Percentiles rank a stretch among this genome's conserved stretches.
These are phyloP conservation scores for Rachicladosporium sp. DNA, from an alignment of 2,329 filamentous ascomycete genomes.

Conservation along the genomic window DNA sequence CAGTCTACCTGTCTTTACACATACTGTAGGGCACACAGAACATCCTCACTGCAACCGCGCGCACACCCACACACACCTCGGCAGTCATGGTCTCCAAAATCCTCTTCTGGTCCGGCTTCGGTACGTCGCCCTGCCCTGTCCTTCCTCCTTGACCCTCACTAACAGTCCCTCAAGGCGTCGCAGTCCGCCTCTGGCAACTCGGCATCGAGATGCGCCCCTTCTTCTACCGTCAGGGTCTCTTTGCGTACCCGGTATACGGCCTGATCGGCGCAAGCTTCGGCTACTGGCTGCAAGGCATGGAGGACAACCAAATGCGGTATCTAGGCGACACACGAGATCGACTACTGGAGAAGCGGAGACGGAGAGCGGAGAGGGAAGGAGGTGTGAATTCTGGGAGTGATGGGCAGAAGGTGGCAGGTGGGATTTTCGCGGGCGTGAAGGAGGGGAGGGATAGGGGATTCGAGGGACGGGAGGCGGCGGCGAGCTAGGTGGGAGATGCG, in stretches of 20 bases:
- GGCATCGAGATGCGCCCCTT: conserved; percentile 97
- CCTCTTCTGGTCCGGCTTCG: conserved; percentile 83
- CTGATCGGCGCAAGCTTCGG: conserved; percentile 81
- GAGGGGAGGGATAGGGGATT: background rate
- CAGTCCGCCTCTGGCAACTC: conserved; percentile 88
- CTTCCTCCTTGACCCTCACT: conserved; percentile 1
- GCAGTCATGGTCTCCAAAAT: conserved; percentile 43
- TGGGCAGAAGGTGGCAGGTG: conserved; percentile 22
- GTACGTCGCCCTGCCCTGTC: conserved; percentile 36
- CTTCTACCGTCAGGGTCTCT: conserved; percentile 71
- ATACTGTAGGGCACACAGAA: too few species aligned
- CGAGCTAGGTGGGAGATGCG: too few species aligned
- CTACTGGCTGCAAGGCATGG: conserved; percentile 90
- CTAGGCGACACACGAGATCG: conserved; percentile 66
- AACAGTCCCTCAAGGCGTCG: conserved; percentile 53
- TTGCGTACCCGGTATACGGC: conserved; percentile 85
- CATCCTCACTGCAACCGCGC: conserved; percentile 1
- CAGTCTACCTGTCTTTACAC: too few species aligned
- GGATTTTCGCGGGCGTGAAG: conserved; percentile 16
- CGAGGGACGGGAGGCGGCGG: too few species aligned
- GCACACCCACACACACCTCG: background rate
- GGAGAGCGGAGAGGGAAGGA: conserved; percentile 56
- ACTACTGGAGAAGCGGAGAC: conserved; percentile 79
- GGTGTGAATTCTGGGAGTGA: conserved; percentile 16
- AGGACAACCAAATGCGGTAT: conserved; percentile 65